Evolutionary conservation across 2,329 filamentous ascomycete species (phyloP).

Genomic region (Akanthomyces uredinophilus): DNA sequence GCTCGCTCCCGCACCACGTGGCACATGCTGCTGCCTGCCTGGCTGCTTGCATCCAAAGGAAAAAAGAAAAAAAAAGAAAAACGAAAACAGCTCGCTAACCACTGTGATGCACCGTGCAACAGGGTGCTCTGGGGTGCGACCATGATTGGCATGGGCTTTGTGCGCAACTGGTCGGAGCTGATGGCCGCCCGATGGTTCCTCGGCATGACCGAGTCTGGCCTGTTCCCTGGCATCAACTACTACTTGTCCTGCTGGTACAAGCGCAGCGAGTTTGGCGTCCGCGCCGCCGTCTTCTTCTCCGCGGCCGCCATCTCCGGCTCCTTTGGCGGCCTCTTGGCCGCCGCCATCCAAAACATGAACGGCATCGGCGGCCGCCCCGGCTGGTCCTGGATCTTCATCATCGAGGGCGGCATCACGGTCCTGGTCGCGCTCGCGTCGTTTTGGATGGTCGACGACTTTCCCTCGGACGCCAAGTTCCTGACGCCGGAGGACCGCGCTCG

Average conservation of each 20-base stretch:
- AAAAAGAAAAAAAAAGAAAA: too few relatives aligned
- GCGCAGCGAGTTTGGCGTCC: slow-evolving; percentile 71
- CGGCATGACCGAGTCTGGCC: slow-evolving; percentile 67
- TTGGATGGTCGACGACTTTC: slow-evolving; percentile 80
- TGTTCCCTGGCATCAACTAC: slow-evolving; percentile 74
- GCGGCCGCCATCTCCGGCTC: slow-evolving; percentile 75
- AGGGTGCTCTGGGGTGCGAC: slow-evolving; percentile 60
- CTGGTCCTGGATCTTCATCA: slow-evolving; percentile 64
- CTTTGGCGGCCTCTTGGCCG: slow-evolving; percentile 69
- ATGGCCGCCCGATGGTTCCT: slow-evolving; percentile 67
- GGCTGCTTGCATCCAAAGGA: neutral
- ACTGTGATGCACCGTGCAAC: neutral
- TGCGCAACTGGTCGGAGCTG: slow-evolving; percentile 57
- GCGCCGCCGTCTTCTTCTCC: slow-evolving; percentile 78
- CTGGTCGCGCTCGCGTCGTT: slow-evolving; percentile 63
- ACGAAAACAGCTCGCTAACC: slow-evolving; percentile 2
- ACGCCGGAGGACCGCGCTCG: slow-evolving; percentile 63
- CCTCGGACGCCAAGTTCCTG: slow-evolving; percentile 69
- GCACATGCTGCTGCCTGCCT: too few relatives aligned
- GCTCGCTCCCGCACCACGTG: neutral
- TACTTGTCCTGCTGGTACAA: slow-evolving; percentile 84
- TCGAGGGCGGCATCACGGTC: slow-evolving; percentile 67
- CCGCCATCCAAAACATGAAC: slow-evolving; percentile 65
- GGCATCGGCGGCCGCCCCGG: slow-evolving; percentile 53
- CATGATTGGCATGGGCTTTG: slow-evolving; percentile 67